Evolutionary conservation across 129 eudicot species (phyloP).

Genomic region (sunflower (Helianthus annuus)): HanXRQr2.0-SUNRISE NC_035447.2:33050525-33051024

Average conservation of each 20-base stretch:
- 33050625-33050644: conserved; percentile 29
- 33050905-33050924: neutral
- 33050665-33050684: conserved; percentile 34
- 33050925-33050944: neutral
- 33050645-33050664: conserved; percentile 25
- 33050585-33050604: conserved; percentile 31
- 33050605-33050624: conserved; percentile 26
- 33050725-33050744: conserved; percentile 10
- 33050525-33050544: conserved; percentile 37
- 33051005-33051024: no score
- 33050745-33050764: conserved; percentile 7
- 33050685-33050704: conserved; percentile 8
- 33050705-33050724: conserved; percentile 26
- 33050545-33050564: conserved; percentile 48
- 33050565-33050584: conserved; percentile 12
- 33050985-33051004: no score
- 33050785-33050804: conserved; percentile 21
- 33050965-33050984: no score
- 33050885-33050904: neutral
- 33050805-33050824: conserved; percentile 32
- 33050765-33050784: conserved; percentile 16
- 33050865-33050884: neutral
- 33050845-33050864: no score
- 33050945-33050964: neutral
- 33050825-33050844: conserved; percentile 18